These are phyloP conservation scores for Margaritispora aquatica DNA, from an alignment of 495 filamentous ascomycete species.

Conservation along the genomic window DNA sequence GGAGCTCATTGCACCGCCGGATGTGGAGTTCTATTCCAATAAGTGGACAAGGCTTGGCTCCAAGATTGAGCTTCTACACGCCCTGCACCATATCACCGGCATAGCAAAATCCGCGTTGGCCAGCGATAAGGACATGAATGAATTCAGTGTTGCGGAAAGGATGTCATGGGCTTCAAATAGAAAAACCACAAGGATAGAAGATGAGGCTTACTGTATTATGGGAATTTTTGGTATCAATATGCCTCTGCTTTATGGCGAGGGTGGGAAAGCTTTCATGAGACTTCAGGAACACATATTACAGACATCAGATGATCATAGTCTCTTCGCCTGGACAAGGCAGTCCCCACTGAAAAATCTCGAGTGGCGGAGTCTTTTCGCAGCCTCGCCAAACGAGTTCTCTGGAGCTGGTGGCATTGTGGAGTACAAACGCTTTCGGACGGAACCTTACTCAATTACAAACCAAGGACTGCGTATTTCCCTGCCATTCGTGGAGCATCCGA, in stretches of 20 bases:
- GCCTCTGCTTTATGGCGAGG: constrained; percentile 25
- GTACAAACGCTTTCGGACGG: no score
- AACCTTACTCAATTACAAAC: no score
- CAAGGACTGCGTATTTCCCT: no score
- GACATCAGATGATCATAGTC: no score
- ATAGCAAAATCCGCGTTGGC: not conserved
- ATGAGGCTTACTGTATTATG: constrained; percentile 22
- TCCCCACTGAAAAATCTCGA: no score
- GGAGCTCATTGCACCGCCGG: not conserved
- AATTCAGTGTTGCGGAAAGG: not conserved
- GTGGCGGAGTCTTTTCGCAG: no score
- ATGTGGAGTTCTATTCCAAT: not conserved
- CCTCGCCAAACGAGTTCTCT: no score
- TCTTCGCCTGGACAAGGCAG: no score
- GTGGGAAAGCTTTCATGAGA: constrained; percentile 16
- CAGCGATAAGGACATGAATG: not conserved
- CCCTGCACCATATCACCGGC: not conserved
- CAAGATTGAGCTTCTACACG: not conserved
- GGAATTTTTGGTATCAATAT: constrained; percentile 25
- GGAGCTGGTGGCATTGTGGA: no score
- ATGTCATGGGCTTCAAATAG: constrained; percentile 13
- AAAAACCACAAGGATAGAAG: constrained; percentile 22
- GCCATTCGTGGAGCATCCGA: no score
- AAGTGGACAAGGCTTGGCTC: not conserved
- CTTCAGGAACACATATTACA: constrained; percentile 25